Conservation (phyloP, 1,284 basidiomycete species). For the Cutaneotrichosporon sp. region DNA sequence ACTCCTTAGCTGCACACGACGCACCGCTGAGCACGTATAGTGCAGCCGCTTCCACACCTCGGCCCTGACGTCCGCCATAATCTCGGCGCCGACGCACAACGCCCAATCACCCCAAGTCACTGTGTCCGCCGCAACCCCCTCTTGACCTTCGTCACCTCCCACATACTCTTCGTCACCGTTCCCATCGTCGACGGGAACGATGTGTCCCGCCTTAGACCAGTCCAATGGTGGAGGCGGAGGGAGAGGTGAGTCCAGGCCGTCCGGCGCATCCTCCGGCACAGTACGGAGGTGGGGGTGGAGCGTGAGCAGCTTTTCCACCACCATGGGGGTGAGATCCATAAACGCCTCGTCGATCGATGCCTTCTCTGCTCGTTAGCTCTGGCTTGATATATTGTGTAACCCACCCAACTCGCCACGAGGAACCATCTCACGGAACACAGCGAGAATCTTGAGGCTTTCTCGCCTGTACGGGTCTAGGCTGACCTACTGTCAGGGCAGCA, state of each 20-base stretch:
- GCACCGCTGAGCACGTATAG: slow-evolving; percentile 89
- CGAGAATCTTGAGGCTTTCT: slow-evolving; percentile 85
- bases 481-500: slow-evolving; percentile 55
- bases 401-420: slow-evolving; percentile 63
- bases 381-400: too few species aligned
- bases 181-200: slow-evolving; percentile 58
- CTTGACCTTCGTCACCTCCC: slow-evolving; percentile 19
- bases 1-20: slow-evolving; percentile 39
- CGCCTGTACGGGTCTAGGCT: slow-evolving; percentile 90
- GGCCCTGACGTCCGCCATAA: slow-evolving; percentile 71
- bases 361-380: slow-evolving; percentile 61
- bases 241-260: slow-evolving; percentile 72
- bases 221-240: slow-evolving; percentile 65
- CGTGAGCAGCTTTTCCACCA: slow-evolving; percentile 65
- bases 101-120: slow-evolving; percentile 88
- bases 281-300: slow-evolving; percentile 70
- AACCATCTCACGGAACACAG: slow-evolving; percentile 72
- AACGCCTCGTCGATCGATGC: slow-evolving; percentile 69
- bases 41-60: slow-evolving; percentile 70
- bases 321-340: slow-evolving; percentile 76
- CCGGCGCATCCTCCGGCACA: slow-evolving; percentile 62
- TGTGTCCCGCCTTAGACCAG: slow-evolving; percentile 64
- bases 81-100: slow-evolving; percentile 77
- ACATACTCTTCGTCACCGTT: slow-evolving; percentile 25
- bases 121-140: slow-evolving; percentile 21